Percentiles rank a stretch among this genome's conserved stretches.
phyloP scores from a whole-genome alignment of 495 filamentous ascomycete species.

The Aspergillus cristatus region DNA sequence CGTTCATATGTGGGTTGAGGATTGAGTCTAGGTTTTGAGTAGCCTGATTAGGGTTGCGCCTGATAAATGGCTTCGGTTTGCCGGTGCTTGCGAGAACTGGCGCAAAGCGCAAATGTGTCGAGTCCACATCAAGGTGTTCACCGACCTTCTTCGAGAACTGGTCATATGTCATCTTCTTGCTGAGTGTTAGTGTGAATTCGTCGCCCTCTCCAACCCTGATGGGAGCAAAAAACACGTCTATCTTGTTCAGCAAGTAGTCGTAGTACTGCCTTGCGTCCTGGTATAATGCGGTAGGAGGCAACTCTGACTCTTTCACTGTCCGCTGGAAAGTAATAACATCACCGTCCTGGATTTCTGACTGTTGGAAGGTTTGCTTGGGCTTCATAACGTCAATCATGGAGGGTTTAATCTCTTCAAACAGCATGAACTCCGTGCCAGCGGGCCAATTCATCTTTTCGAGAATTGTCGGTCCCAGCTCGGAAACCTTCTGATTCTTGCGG shows the following conservation, averaged over 20 bases:
- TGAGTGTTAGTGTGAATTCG: conserved; percentile 65
- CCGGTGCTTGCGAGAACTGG: conserved; percentile 67
- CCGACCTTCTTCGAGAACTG: conserved; percentile 79
- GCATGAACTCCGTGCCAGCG: conserved; percentile 46
- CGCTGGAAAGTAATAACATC: conserved; percentile 95
- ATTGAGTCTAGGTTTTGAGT: conserved; percentile 60
- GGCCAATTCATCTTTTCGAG: conserved; percentile 82
- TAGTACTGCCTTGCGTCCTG: conserved; percentile 77
- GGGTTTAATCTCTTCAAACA: conserved; percentile 98
- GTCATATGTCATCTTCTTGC: conserved; percentile 84
- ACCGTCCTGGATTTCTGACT: conserved; percentile 92
- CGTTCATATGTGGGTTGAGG: conserved; percentile 55
- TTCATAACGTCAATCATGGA: conserved; percentile 95
- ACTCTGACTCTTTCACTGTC: conserved; percentile 51
- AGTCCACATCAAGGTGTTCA: conserved; percentile 64
- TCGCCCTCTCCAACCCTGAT: conserved; percentile 33
- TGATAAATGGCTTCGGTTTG: conserved; percentile 65
- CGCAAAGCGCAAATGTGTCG: conserved; percentile 83
- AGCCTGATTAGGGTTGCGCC: conserved; percentile 54
- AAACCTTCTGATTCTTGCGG: conserved; percentile 74
- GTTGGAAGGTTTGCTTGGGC: conserved; percentile 73
- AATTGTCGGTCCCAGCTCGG: conserved; percentile 74
- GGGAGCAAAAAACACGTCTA: conserved; percentile 48
- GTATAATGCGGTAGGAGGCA: conserved; percentile 36
- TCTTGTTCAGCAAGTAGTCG: conserved; percentile 81